Evolutionary conservation across 441 rosid species (phyloP).

Genomic region (Brassica balearica): DNA sequence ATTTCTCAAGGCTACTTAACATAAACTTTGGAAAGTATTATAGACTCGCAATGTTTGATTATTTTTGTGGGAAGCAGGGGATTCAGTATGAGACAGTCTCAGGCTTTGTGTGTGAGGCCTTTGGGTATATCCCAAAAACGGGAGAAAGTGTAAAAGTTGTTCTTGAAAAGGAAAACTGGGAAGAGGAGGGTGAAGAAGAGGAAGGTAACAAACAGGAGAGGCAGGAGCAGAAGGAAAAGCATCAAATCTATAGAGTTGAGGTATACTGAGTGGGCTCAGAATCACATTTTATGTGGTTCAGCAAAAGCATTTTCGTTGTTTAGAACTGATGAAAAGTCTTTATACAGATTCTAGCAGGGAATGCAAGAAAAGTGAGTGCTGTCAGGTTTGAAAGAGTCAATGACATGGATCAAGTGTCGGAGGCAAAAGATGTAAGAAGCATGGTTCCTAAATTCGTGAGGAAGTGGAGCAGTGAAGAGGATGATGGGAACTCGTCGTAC

Average conservation of each 20-base stretch:
- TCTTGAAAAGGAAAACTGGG: constrained; percentile 80
- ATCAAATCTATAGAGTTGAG: constrained; percentile 87
- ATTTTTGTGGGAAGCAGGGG: constrained; percentile 57
- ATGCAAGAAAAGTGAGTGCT: constrained; percentile 96
- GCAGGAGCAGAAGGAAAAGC: constrained; percentile 71
- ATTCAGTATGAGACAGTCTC: constrained; percentile 99
- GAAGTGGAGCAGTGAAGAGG: constrained; percentile 77
- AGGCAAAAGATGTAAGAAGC: constrained; percentile 73
- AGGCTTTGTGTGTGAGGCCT: constrained; percentile 94
- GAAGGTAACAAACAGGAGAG: constrained; percentile 70
- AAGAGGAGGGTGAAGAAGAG: constrained; percentile 62
- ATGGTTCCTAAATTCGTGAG: constrained; percentile 81
- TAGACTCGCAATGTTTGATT: constrained; percentile 8
- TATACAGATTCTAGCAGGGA: constrained; percentile 88
- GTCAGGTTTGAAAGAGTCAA: constrained; percentile 82
- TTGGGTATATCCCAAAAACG: constrained; percentile 97
- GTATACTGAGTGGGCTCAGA: constrained; percentile 48
- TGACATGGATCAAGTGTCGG: constrained; percentile 55
- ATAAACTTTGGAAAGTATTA: constrained; percentile 1
- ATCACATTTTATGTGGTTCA: too few species aligned
- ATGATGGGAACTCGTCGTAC: constrained; percentile 52
- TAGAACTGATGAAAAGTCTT: not conserved
- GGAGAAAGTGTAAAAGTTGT: constrained; percentile 88
- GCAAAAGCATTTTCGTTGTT: too few species aligned
- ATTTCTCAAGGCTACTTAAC: not conserved